Percentiles rank a stretch among this genome's conserved stretches.
Evolutionary conservation across 2,329 filamentous ascomycete species (phyloP).

Genomic region (Penicillium sumatraense): DNA sequence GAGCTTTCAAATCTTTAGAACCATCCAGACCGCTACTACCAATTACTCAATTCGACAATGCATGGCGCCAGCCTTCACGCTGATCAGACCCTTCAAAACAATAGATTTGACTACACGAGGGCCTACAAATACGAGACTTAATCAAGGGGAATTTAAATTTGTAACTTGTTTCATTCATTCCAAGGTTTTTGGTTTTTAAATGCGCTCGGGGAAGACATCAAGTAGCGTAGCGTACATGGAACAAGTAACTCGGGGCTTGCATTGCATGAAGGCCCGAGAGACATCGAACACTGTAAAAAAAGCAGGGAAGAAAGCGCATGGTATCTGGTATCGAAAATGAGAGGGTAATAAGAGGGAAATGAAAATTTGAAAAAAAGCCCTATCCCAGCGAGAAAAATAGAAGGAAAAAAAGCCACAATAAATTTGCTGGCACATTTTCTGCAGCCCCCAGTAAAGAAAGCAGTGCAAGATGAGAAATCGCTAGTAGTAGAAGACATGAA

Average conservation of each 20-base stretch:
- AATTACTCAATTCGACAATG: conserved; percentile 21
- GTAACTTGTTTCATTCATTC: conserved; percentile 14
- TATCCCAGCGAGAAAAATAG: conserved; percentile 9
- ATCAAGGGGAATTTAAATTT: not conserved
- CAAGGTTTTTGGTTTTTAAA: conserved; percentile 9
- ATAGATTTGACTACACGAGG: not conserved
- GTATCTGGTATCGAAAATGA: conserved; percentile 36
- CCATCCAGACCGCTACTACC: conserved; percentile 27
- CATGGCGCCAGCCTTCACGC: conserved; percentile 19
- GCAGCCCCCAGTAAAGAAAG: conserved; percentile 10
- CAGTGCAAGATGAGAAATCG: conserved; percentile 23
- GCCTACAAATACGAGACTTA: not conserved
- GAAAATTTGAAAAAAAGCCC: conserved; percentile 3
- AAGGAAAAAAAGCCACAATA: conserved; percentile 9
- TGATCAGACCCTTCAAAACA: conserved; percentile 2
- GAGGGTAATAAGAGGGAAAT: not conserved
- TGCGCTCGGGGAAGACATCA: conserved; percentile 9
- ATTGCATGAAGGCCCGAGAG: conserved; percentile 9
- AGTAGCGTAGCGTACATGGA: conserved; percentile 26
- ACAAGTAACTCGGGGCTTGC: conserved; percentile 14
- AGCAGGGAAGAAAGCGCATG: conserved; percentile 24
- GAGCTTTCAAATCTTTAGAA: not conserved
- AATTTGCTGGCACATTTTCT: conserved; percentile 23
- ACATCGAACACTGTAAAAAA: conserved; percentile 1
- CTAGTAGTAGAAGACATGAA: conserved; percentile 15